Evolutionary conservation across 1,139 yeast genomes (phyloP).

Genomic region (Geotrichum reessii): DNA sequence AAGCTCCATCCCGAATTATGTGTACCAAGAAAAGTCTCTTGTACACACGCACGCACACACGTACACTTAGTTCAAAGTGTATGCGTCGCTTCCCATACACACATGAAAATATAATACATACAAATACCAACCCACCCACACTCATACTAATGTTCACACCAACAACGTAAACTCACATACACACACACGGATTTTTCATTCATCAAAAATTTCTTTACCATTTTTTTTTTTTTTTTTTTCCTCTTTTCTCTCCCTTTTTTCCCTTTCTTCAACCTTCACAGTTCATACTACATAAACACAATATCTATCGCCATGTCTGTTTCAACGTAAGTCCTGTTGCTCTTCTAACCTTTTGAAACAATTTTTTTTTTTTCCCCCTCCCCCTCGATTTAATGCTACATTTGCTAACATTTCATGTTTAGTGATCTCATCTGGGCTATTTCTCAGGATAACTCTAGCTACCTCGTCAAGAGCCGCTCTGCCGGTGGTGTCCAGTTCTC

Average conservation of each 20-base stretch:
- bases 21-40: too few relatives aligned
- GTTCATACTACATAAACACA: constrained; percentile 3
- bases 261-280: neutral
- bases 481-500: constrained; percentile 42
- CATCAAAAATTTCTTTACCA: neutral
- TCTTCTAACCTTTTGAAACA: neutral
- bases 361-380: neutral
- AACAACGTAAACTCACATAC: too few relatives aligned
- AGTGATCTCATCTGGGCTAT: constrained; percentile 49
- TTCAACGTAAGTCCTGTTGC: constrained; percentile 8
- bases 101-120: neutral
- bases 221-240: neutral
- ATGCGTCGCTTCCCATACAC: too few relatives aligned
- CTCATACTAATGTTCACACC: too few relatives aligned
- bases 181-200: neutral
- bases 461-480: constrained; percentile 43
- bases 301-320: constrained; percentile 15
- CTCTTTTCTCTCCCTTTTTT: neutral
- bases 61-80: too few relatives aligned
- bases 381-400: neutral
- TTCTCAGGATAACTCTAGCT: constrained; percentile 44
- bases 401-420: constrained; percentile 18
- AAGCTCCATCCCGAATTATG: too few relatives aligned
- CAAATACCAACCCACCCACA: neutral
- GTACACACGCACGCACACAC: neutral